Conservation (phyloP, 306 rosid species). For the Gastrolobium bilobum region DNA sequence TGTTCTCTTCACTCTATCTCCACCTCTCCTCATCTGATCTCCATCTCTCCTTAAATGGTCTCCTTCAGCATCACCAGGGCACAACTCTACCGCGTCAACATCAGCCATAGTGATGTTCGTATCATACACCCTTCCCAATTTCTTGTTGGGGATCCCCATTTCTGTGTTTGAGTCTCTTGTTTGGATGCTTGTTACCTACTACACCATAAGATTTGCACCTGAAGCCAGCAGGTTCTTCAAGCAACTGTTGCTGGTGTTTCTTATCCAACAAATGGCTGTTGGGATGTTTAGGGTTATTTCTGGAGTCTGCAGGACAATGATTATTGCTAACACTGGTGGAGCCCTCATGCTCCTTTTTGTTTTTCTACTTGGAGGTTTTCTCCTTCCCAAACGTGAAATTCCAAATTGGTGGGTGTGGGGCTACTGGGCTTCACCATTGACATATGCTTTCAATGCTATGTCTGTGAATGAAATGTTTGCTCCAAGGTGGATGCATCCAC, state of each 20-base stretch:
- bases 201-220: conserved; percentile 63
- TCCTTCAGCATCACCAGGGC: no score
- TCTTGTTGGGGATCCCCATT: conserved; percentile 55
- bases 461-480: conserved; percentile 85
- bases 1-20: no score
- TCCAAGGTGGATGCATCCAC: conserved; percentile 89
- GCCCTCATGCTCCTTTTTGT: conserved; percentile 77
- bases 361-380: conserved; percentile 91
- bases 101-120: no score
- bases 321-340: conserved; percentile 95
- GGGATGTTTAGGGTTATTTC: conserved; percentile 85
- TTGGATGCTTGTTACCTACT: conserved; percentile 59
- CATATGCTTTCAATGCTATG: conserved; percentile 80
- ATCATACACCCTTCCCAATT: conserved; percentile 58
- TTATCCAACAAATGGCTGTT: conserved; percentile 92
- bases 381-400: conserved; percentile 85
- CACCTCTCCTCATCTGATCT: no score
- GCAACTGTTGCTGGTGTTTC: conserved; percentile 79
- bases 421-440: conserved; percentile 88
- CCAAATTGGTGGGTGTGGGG: conserved; percentile 98
- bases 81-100: no score
- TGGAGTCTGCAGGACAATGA: conserved; percentile 90
- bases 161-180: conserved; percentile 57
- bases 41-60: no score
- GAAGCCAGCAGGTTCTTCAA: conserved; percentile 89